Base-by-base conservation (phyloP, 768 basidiomycete species). In the Suillus fuscotomentosus region DNA sequence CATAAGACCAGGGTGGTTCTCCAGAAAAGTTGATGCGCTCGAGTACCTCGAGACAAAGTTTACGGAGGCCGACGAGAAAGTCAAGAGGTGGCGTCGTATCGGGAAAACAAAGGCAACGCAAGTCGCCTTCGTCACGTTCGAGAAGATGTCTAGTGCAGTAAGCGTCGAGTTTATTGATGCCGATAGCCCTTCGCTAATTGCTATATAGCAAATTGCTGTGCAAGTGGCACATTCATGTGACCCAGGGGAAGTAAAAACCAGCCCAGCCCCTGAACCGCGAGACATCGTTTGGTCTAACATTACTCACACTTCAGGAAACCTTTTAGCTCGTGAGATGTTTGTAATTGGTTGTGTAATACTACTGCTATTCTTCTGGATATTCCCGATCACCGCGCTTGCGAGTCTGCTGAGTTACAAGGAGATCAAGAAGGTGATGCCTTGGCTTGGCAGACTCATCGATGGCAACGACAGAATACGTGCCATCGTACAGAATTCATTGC, bases 211-310 rank as follows among this genome's bases (percentile, higher is more conserved):
- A 90, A 89, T 92, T 50, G 96, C 94, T 2, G 82, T 91, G 7
- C 96, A 98, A 75, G 83, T 88, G 1, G 91, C 91, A 0, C 91
- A 95, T 70, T 84, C 90, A 0, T 83, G 91, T 0, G 83, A 83
- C 60, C 89, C 89, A 17, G 83, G 82, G 60, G 84, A 88, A 73
- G 83, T 85, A 60, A 82, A 82, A 39, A 96, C 93, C 13, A 84
- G 81, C 64, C 84, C 86, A 22, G 95, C 97, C 0, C 97, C 97
- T 0, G 96, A 98, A 73, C 96, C 97, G 11, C 86, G 97, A 56
- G 97, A 99, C 74, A 92, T 99, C 63, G 87, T 98, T 22, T 99
- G 97, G 97, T 82, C 88, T 38, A 95, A 95, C 69, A 90, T 99
- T 80, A 81, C 88, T 2, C 86, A 89, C 24, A 85, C 92, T 0